Conservation (phyloP, 1,139 yeast species). For the Zygoascus hellenicus region DNA sequence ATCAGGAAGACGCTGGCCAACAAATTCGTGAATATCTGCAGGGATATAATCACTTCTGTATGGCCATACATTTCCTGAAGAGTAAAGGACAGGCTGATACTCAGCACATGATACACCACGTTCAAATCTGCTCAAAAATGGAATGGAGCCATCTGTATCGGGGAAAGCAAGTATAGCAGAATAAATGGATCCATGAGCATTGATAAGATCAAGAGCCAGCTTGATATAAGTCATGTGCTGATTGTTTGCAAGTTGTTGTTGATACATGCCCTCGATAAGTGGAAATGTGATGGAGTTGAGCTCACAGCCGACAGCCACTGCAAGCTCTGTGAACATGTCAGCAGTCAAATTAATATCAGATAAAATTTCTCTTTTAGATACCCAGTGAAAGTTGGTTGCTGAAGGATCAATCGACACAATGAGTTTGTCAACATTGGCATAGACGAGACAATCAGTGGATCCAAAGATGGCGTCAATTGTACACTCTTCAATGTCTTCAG, state of each 20-base stretch:
- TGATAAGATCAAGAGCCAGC: conserved; percentile 41
- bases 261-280: conserved; percentile 29
- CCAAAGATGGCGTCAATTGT: conserved; percentile 76
- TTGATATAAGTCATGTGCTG: conserved; percentile 34
- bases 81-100: conserved; percentile 65
- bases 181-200: conserved; percentile 44
- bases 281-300: conserved; percentile 68
- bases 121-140: conserved; percentile 40
- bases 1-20: conserved; percentile 82
- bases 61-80: conserved; percentile 64
- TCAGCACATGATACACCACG: conserved; percentile 49
- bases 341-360: conserved; percentile 53
- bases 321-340: conserved; percentile 67
- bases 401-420: conserved; percentile 58
- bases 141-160: conserved; percentile 25
- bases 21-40: conserved; percentile 71
- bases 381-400: conserved; percentile 43
- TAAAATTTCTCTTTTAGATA: conserved; percentile 56
- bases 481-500: conserved; percentile 29
- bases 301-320: conserved; percentile 72
- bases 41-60: conserved; percentile 48
- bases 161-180: conserved; percentile 29
- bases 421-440: conserved; percentile 59
- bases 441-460: conserved; percentile 69
- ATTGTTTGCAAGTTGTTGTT: conserved; percentile 25